phyloP scores from a whole-genome alignment of 306 rosid species.

The Vigna nakashimae region DNA sequence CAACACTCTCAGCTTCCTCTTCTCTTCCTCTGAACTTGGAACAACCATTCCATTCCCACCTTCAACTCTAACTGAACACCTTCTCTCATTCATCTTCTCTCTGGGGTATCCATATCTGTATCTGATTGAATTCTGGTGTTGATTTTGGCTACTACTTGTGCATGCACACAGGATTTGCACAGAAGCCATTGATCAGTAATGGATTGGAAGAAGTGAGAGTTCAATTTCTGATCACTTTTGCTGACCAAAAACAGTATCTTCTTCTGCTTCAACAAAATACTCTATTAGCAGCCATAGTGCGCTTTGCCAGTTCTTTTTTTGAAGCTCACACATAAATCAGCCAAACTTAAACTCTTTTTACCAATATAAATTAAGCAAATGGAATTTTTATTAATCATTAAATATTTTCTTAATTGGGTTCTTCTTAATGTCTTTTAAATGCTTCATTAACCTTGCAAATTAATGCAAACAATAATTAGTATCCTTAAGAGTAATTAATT shows the following conservation, averaged over 20 bases:
- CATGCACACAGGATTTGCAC: constrained; percentile 35
- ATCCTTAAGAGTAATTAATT: too few relatives aligned
- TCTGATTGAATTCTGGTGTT: constrained; percentile 1
- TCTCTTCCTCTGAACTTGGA: constrained; percentile 33
- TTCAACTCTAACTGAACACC: constrained; percentile 20
- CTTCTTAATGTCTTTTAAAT: too few relatives aligned
- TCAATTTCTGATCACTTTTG: background rate
- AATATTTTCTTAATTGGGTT: background rate
- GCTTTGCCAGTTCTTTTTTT: background rate
- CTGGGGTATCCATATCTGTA: background rate
- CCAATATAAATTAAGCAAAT: background rate
- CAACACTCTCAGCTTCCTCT: constrained; percentile 39
- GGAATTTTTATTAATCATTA: background rate
- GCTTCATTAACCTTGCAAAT: too few relatives aligned
- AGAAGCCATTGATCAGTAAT: constrained; percentile 45
- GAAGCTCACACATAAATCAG: background rate
- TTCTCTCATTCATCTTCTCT: constrained; percentile 15
- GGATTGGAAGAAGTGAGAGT: background rate
- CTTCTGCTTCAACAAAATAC: background rate
- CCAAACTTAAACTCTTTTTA: background rate
- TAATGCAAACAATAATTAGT: background rate
- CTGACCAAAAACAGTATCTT: background rate
- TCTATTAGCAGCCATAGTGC: background rate
- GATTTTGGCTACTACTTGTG: background rate
- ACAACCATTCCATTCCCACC: constrained; percentile 14